Evolutionary conservation across 768 basidiomycete genomes (phyloP), one percentile per base, ranked within the genome.

Genomic region (Collybiopsis confluens): DNA sequence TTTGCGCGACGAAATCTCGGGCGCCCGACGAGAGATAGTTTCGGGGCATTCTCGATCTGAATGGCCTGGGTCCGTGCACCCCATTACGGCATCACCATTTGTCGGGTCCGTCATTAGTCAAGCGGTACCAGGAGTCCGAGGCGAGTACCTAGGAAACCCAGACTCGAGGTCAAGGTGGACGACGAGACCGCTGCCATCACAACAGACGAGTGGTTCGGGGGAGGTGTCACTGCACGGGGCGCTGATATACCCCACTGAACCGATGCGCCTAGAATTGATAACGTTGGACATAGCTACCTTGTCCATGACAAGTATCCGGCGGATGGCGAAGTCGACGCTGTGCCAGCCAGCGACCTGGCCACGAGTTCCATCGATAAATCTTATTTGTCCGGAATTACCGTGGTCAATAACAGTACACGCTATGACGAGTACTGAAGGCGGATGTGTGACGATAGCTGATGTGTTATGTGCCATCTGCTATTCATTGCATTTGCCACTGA

Each of bases 101-200:
- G n/a, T 15, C 47, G 47, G 47, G 8, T 36, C 47, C 47, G 47
- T 9, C 5, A 48, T 37, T 37, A 48, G 47, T 37, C 47, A 48
- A 5, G 24, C 3, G 35, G 35, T 48, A 21, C 47, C 30, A 9
- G 23, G 2, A 23, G 35, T 48, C 38, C 38, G 38, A 23, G 11
- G 18, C 13, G 35, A 48, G 33, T 20, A 13, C 23, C 47, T 35
- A 13, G 10, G 18, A 37, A 48, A 18, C 35, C 35, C 30, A 13
- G n/a, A 36, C n/a, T 20, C 15, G n/a, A 33, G 28, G 15, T 10
- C 18, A 13, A 10, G 11, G 33, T 27, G 18, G 16, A 18, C 27
- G 13, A 48, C 35, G 6, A 35, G 23, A 23, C 47, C 47, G 30
- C n/a, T 48, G 35, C 47, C 47, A 37, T 36, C 36, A 11, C 47